These are phyloP conservation scores for Boletus reticuloceps DNA, from an alignment of 768 basidiomycete genomes.

Conservation along the genomic window DNA sequence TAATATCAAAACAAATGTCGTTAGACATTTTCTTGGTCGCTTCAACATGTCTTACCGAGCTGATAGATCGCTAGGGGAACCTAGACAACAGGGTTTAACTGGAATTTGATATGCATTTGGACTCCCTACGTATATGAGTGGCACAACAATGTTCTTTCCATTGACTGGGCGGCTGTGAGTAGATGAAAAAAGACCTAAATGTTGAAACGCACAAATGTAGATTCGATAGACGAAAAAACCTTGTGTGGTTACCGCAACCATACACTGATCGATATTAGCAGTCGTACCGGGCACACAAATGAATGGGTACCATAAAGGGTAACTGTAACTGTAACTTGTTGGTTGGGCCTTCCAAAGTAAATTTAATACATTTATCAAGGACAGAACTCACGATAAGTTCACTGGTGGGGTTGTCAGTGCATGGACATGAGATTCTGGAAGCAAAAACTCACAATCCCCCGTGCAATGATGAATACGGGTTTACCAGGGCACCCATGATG, in stretches of 20 bases:
- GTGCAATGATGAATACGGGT: neutral
- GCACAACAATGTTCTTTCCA: conserved; percentile 1
- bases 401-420: neutral
- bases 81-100: neutral
- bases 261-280: conserved; percentile 1
- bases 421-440: neutral
- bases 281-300: neutral
- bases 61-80: neutral
- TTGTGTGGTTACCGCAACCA: conserved; percentile 3
- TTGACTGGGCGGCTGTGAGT: conserved; percentile 5
- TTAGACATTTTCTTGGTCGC: neutral
- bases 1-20: neutral
- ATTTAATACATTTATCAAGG: too few species aligned
- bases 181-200: too few species aligned
- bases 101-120: neutral
- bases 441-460: conserved; percentile 1
- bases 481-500: neutral
- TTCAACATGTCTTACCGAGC: conserved; percentile 4
- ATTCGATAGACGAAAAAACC: conserved; percentile 14
- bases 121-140: conserved; percentile 10
- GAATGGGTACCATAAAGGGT: neutral
- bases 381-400: conserved; percentile 7
- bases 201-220: conserved; percentile 2
- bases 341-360: neutral
- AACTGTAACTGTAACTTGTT: conserved; percentile 5